Evolutionary conservation across 108 stramenopile species (phyloP).

Genomic region (Fragilaria crotonensis): DNA sequence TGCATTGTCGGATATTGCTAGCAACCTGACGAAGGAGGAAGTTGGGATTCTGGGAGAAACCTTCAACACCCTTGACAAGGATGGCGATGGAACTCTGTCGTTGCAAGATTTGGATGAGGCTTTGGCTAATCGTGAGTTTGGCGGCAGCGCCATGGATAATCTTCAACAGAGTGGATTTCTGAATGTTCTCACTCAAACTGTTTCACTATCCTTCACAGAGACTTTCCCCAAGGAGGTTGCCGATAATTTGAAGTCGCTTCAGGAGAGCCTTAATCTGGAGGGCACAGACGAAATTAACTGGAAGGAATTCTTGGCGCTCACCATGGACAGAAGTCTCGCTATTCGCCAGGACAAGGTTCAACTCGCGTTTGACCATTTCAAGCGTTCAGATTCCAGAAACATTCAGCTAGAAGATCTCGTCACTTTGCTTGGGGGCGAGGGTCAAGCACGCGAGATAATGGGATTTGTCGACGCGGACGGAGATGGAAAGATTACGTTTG

Average conservation of each 20-base stretch:
- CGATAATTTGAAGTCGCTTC: slow-evolving; percentile 33
- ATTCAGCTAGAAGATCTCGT: slow-evolving; percentile 73
- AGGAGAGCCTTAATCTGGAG: slow-evolving; percentile 53
- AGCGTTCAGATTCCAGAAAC: slow-evolving; percentile 46
- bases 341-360: slow-evolving; percentile 78
- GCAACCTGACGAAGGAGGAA: slow-evolving; percentile 67
- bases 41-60: slow-evolving; percentile 64
- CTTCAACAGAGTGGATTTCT: background rate
- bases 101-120: slow-evolving; percentile 69
- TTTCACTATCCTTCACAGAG: background rate
- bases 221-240: slow-evolving; percentile 13
- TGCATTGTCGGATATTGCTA: slow-evolving; percentile 74
- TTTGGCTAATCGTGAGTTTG: slow-evolving; percentile 32
- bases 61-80: slow-evolving; percentile 60
- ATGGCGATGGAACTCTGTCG: slow-evolving; percentile 63
- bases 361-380: slow-evolving; percentile 81
- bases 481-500: slow-evolving; percentile 9
- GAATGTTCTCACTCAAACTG: no score
- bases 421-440: slow-evolving; percentile 67
- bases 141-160: background rate
- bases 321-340: slow-evolving; percentile 70
- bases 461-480: slow-evolving; percentile 15
- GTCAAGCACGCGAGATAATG: slow-evolving; percentile 80
- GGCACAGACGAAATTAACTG: slow-evolving; percentile 76
- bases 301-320: slow-evolving; percentile 78